Conservation (phyloP, 805 yeast species). For the Lipomyces japonicus region DNA sequence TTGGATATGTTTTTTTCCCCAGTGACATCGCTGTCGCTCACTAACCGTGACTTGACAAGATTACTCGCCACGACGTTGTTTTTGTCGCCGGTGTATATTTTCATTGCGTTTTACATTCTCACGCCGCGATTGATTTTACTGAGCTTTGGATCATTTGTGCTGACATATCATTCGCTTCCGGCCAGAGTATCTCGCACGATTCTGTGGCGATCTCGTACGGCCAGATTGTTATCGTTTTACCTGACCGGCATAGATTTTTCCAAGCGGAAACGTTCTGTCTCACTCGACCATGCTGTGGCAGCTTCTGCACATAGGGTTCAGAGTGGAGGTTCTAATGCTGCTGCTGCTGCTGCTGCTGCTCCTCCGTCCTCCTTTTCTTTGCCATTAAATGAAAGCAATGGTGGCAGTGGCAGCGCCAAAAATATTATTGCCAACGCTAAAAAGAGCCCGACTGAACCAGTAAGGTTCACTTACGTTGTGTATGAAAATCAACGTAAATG, state of each 20-base stretch:
- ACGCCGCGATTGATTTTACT: constrained; percentile 67
- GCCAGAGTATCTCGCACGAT: constrained; percentile 77
- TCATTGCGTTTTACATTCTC: constrained; percentile 61
- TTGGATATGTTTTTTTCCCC: constrained; percentile 78
- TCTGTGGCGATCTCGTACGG: constrained; percentile 74
- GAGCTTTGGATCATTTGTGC: constrained; percentile 52
- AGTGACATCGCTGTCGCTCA: constrained; percentile 59
- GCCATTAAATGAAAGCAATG: constrained; percentile 8
- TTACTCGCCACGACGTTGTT: constrained; percentile 78
- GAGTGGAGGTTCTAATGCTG: neutral
- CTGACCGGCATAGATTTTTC: constrained; percentile 79
- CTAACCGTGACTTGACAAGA: constrained; percentile 74
- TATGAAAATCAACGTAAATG: constrained; percentile 95
- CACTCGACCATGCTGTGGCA: neutral
- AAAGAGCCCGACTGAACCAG: constrained; percentile 40
- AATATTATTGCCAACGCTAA: neutral
- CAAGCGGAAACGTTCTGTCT: constrained; percentile 4
- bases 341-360: neutral
- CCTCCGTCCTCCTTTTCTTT: neutral
- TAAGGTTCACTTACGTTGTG: constrained; percentile 83
- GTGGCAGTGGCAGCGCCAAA: too few relatives aligned
- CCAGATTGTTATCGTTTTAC: constrained; percentile 71
- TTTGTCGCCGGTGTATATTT: constrained; percentile 77
- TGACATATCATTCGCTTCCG: constrained; percentile 85
- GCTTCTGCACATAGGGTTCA: neutral